Base-by-base conservation (phyloP, 2,329 filamentous ascomycete species). In the Bipolaris oryzae region DNA sequence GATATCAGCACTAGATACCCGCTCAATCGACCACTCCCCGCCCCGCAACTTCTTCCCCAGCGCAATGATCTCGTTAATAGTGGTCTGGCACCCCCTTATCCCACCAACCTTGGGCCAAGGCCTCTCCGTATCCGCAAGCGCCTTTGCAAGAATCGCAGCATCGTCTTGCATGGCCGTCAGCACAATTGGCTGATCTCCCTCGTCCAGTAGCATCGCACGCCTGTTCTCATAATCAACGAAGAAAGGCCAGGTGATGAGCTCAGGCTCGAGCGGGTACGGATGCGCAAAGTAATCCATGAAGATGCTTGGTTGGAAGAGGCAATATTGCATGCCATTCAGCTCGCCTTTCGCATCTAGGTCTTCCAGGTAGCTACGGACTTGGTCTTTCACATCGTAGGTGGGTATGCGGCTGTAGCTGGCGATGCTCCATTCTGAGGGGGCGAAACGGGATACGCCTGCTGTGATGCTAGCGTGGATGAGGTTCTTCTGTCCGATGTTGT, bases 231-330 rank as follows among this genome's bases (percentile, higher is more conserved):
- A 70, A 34, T 74, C 72, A 34, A 74, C 42, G 61, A 75, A 73
- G 47, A 74, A 73, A 0, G 71, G 62, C 72, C 70, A 75, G 1
- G 72, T 75, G 31, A 64, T 50, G 3, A 86, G 63, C 31, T 82
- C 73, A 34, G 78, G 81, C 6, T 79, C 68, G 0, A 83, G 79
- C 39, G 78, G 74, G 53, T 81, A 67, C 0, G 85, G 84, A 48
- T 74, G 79, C 1, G 81, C 82, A 33, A 85, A 74, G 71, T 86
- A 86, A 67, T 87, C 78, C 21, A 82, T 64, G 64, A 85, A 85
- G 1, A 85, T 62, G 0, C 82, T 83, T 0, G 81, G 81, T 35
- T 85, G 82, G 62, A 87, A 86, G 0, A 85, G 72, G 0, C 74
- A 80, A 67, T 87, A 87, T 56, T 87, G 82, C 16, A 87, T 72